A percentile compares a stretch with the other conserved stretches of the same genome.
Evolutionary conservation across 1,139 yeast species (phyloP).

Genomic region (Yamadazyma diddensiae): DNA sequence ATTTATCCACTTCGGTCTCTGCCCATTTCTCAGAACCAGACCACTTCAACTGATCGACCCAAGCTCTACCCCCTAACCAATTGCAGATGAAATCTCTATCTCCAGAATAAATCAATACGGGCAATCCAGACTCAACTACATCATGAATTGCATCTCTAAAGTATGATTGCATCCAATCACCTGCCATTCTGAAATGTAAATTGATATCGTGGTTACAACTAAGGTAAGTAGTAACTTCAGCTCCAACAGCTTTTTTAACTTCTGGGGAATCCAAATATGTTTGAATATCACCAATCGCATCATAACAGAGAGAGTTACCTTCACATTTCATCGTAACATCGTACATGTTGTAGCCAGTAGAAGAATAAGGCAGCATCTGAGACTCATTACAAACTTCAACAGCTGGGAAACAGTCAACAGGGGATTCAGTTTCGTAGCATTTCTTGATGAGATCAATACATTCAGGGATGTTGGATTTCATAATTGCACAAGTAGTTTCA

Average conservation of each 20-base stretch:
- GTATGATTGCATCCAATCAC: conserved; percentile 76
- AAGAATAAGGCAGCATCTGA: conserved; percentile 22
- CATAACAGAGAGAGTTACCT: conserved; percentile 65
- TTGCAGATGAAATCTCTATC: conserved; percentile 38
- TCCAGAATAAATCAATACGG: conserved; percentile 35
- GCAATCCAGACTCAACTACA: conserved; percentile 8
- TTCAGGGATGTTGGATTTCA: conserved; percentile 64
- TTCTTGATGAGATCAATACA: conserved; percentile 72
- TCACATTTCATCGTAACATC: conserved; percentile 86
- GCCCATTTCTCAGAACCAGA: conserved; percentile 23
- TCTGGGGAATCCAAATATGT: conserved; percentile 28
- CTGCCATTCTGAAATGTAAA: conserved; percentile 74
- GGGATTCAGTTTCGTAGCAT: conserved; percentile 71
- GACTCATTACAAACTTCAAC: conserved; percentile 18
- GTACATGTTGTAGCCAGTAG: conserved; percentile 75
- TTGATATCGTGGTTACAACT: conserved; percentile 81
- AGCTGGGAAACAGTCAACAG: conserved; percentile 90
- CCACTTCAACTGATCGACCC: conserved; percentile 32
- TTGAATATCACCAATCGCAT: conserved; percentile 24
- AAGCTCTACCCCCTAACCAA: conserved; percentile 37
- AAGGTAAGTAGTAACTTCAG: conserved; percentile 59
- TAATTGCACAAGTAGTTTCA: conserved; percentile 68
- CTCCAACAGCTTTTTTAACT: conserved; percentile 74
- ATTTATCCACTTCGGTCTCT: conserved; percentile 29
- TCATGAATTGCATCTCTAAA: conserved; percentile 6